Evolutionary conservation across 805 yeast genomes (phyloP), one percentile per base, ranked within the genome.

Genomic region (Candida sonorensis): DNA sequence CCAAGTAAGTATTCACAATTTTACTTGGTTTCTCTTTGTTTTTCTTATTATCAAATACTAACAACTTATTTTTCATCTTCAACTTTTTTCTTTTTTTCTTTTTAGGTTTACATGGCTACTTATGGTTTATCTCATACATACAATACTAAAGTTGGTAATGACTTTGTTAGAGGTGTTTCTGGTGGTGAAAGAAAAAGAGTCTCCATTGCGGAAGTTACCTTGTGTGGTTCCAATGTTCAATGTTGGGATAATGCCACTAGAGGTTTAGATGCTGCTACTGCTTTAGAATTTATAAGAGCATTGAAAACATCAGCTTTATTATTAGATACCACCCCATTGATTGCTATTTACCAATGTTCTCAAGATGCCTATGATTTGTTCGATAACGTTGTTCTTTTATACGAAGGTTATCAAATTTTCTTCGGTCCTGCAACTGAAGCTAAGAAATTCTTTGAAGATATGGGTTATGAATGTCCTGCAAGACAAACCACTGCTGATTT

Each of bases 201-300:
- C 14, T 71, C 78, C 12, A 74, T 75, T 53, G 78, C 78, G 16
- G 81, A 75, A 48, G 77, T 53, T 19, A 51, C 61, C 7, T 43
- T 56, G 18, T 53, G 58, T 48, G 61, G 59, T 30, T 47, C 56
- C 19, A 55, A 51, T 31, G 33, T 73, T 26, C 75, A 72, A 47
- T 69, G 75, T 55, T 73, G 79, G 78, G 79, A 77, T 64, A 77
- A 77, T 50, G 71, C 81, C 10, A 77, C 83, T 15, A 72, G 84
- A 63, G 84, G 83, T 52, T 67, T 77, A 45, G 84, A 77, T 59
- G 63, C 83, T 8, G 81, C 83, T 17, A 76, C 82, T 29, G 84
- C 84, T 20, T 61, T 74, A 47, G 81, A 76, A 48, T 77, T 77
- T 45, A 66, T 73, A 37, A 61, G 69, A 42, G 76, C 78, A 16